These are phyloP conservation scores for Aspergillus sp. DNA, from an alignment of 2,329 filamentous ascomycete species.

Conservation along the genomic window DNA sequence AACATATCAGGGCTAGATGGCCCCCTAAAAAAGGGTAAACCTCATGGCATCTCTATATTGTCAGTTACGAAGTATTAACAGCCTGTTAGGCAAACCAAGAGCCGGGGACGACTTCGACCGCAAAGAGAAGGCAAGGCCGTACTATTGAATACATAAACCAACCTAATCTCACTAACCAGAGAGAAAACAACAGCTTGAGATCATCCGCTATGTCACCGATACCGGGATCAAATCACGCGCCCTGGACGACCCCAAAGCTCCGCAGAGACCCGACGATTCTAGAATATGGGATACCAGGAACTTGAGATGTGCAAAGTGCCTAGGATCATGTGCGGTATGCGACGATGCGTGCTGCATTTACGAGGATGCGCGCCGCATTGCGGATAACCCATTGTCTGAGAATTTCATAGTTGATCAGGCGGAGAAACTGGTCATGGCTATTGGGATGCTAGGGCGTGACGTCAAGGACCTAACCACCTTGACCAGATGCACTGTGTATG, in stretches of 20 bases:
- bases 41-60: neutral
- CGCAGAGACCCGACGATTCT: constrained; percentile 7
- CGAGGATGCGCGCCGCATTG: constrained; percentile 6
- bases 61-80: no score
- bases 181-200: constrained; percentile 1
- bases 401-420: neutral
- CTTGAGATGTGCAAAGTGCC: constrained; percentile 24
- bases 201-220: constrained; percentile 10
- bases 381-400: neutral
- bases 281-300: constrained; percentile 24
- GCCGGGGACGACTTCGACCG: no score
- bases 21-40: neutral
- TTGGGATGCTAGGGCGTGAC: constrained; percentile 15
- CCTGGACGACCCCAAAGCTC: neutral
- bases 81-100: no score
- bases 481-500: constrained; percentile 22
- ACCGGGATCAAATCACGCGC: constrained; percentile 4
- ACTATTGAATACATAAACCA: neutral
- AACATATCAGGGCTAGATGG: no score
- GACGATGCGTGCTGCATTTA: constrained; percentile 26
- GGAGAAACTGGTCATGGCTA: constrained; percentile 10
- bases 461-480: constrained; percentile 26
- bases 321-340: constrained; percentile 21
- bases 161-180: neutral
- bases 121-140: no score